Percentiles rank a stretch among this genome's conserved stretches.
phyloP scores from a whole-genome alignment of 129 eudicot genomes.

The carrot (Daucus carota) region DNA sequence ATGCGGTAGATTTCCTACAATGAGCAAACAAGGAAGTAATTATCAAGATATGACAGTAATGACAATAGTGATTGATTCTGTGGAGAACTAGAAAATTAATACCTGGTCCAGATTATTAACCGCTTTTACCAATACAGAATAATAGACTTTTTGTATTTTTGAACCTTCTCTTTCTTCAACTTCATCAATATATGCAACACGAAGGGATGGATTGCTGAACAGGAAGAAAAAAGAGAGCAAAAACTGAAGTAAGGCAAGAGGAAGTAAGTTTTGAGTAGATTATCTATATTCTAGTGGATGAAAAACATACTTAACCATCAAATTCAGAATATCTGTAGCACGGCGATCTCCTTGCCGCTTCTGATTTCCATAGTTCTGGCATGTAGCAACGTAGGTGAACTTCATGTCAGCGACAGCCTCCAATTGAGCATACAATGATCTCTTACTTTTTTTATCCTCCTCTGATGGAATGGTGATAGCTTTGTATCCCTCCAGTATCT shows the following conservation, averaged over 20 bases:
- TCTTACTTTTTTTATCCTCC: conserved; percentile 81
- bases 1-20: conserved; percentile 92
- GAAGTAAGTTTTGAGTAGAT: background rate
- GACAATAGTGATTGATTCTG: conserved; percentile 2
- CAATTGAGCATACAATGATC: conserved; percentile 71
- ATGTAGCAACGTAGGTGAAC: conserved; percentile 94
- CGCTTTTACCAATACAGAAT: conserved; percentile 89
- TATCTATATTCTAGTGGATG: background rate
- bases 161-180: conserved; percentile 88
- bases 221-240: conserved; percentile 2
- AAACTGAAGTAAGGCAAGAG: conserved; percentile 7
- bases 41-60: background rate
- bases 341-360: conserved; percentile 97
- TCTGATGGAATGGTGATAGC: conserved; percentile 57
- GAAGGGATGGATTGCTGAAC: conserved; percentile 85
- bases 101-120: conserved; percentile 98
- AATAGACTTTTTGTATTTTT: conserved; percentile 73
- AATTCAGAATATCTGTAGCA: conserved; percentile 91
- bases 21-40: conserved; percentile 9
- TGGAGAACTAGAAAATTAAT: conserved; percentile 4
- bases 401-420: conserved; percentile 98
- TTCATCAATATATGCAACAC: conserved; percentile 98
- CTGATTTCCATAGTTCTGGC: conserved; percentile 96
- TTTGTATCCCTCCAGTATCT: conserved; percentile 87
- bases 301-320: conserved; percentile 88